phyloP scores from a whole-genome alignment of 176 grass and related monocot genomes.

The Zea mays region Zm-B73-REFERENCE-NAM-5.0 NC_050096.1:31589501-31590000 shows the following conservation, averaged over 20 bases:
- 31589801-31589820: slow-evolving; percentile 28
- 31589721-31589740: slow-evolving; percentile 8
- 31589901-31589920: slow-evolving; percentile 96
- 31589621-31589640: neutral
- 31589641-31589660: neutral
- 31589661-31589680: neutral
- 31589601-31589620: neutral
- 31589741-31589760: neutral
- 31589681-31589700: slow-evolving; percentile 20
- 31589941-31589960: slow-evolving; percentile 58
- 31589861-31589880: slow-evolving; percentile 76
- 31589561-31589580: slow-evolving; percentile 25
- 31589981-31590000: neutral
- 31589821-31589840: neutral
- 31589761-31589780: slow-evolving; percentile 4
- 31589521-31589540: neutral
- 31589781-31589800: neutral
- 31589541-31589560: neutral
- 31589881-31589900: slow-evolving; percentile 98
- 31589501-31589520: slow-evolving; percentile 98
- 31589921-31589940: slow-evolving; percentile 92
- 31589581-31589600: neutral
- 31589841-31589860: slow-evolving; percentile 26
- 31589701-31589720: slow-evolving; percentile 20
- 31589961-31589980: slow-evolving; percentile 2